phyloP scores from a whole-genome alignment of 2,329 filamentous ascomycete species.

The Akanthomyces lecanii region DNA sequence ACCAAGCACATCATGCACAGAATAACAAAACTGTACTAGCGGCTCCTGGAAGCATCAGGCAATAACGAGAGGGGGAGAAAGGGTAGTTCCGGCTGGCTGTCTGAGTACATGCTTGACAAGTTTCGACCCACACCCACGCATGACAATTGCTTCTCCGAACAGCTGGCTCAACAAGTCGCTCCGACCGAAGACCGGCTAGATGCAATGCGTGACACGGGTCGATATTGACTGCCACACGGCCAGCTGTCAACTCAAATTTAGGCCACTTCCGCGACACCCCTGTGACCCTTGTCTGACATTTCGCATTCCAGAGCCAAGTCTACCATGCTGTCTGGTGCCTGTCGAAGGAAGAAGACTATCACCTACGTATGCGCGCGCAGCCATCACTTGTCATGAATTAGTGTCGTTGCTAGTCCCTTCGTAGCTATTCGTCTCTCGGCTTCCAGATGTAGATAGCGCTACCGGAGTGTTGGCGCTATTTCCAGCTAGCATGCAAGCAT shows the following conservation, averaged over 20 bases:
- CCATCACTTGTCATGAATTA: background rate
- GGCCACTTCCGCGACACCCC: background rate
- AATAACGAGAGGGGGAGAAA: background rate
- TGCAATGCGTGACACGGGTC: slow-evolving; percentile 6
- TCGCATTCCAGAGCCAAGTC: background rate
- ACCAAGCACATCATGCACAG: background rate
- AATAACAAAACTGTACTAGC: slow-evolving; percentile 1
- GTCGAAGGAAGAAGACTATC: background rate
- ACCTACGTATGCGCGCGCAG: background rate
- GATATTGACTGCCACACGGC: slow-evolving; percentile 15
- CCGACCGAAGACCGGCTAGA: background rate
- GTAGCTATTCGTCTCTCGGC: background rate
- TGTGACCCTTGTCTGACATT: background rate
- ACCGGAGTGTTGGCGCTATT: background rate
- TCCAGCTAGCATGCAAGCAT: background rate
- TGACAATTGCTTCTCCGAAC: slow-evolving; percentile 10
- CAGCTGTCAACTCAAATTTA: slow-evolving; percentile 13
- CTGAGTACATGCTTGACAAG: slow-evolving; percentile 5
- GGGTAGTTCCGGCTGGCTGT: background rate
- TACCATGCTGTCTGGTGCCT: too few species aligned
- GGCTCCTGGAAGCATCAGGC: background rate
- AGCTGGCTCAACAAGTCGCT: slow-evolving; percentile 9
- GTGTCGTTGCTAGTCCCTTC: background rate
- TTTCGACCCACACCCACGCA: slow-evolving; percentile 9
- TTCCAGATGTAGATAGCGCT: slow-evolving; percentile 4